phyloP scores from a whole-genome alignment of 2,329 filamentous ascomycete genomes.

The Metarhizium anisopliae region DNA sequence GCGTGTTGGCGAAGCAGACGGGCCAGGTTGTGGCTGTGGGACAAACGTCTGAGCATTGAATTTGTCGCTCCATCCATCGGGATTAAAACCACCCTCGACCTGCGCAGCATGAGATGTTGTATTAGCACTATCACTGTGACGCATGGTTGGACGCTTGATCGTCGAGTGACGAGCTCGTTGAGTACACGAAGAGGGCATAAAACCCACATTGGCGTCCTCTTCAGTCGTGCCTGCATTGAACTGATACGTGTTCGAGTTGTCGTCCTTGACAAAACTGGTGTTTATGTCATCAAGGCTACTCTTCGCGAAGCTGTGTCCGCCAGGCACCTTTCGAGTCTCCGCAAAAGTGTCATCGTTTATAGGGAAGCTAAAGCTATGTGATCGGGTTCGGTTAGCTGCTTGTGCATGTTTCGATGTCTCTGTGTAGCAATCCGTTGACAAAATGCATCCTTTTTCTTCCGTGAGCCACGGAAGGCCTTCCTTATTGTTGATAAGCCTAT shows the following conservation, averaged over 20 bases:
- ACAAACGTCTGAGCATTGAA: constrained; percentile 47
- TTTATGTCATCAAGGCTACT: constrained; percentile 52
- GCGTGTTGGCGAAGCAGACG: constrained; percentile 36
- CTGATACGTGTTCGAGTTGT: constrained; percentile 35
- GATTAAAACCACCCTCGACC: constrained; percentile 33
- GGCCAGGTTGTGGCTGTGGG: constrained; percentile 30
- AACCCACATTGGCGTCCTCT: constrained; percentile 14
- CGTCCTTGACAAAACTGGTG: constrained; percentile 47
- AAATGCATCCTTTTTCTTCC: constrained; percentile 7
- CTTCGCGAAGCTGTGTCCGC: constrained; percentile 32
- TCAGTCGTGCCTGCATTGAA: constrained; percentile 41
- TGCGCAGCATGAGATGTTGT: constrained; percentile 13
- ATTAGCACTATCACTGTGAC: constrained; percentile 12
- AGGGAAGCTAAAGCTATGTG: constrained; percentile 42
- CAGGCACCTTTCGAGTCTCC: constrained; percentile 11
- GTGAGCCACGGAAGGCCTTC: constrained; percentile 7
- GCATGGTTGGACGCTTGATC: constrained; percentile 18
- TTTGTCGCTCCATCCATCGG: constrained; percentile 44
- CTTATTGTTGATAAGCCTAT: constrained; percentile 26
- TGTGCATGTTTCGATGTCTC: constrained; percentile 10
- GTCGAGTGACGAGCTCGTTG: constrained; percentile 32
- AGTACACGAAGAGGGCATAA: constrained; percentile 29
- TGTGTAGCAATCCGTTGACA: neutral
- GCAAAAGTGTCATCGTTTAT: constrained; percentile 33
- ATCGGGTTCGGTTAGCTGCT: constrained; percentile 20